phyloP scores from a whole-genome alignment of 2,329 filamentous ascomycete species.

The Diaporthe velutina region DNA sequence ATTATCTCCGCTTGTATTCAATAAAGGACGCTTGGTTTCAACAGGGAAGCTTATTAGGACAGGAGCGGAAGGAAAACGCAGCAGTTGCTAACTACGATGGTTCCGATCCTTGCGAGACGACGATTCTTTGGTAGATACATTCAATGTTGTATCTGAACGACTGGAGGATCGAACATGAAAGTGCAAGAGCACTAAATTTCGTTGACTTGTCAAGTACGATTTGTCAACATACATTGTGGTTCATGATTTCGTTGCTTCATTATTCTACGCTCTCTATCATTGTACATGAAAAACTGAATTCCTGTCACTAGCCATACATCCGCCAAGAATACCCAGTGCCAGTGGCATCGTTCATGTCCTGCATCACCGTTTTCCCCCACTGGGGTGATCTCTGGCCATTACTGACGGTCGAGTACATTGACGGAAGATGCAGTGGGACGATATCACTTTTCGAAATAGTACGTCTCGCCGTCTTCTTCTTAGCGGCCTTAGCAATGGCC shows the following conservation, averaged over 20 bases:
- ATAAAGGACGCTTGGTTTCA: not conserved
- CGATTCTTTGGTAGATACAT: not conserved
- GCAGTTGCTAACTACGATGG: not conserved
- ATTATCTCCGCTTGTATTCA: too few species aligned
- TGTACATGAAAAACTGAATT: not conserved
- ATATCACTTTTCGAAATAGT: constrained; percentile 14
- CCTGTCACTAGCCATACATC: not conserved
- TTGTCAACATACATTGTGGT: not conserved
- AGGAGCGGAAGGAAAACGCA: not conserved
- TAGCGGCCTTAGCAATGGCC: constrained; percentile 37
- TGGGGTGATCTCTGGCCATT: constrained; percentile 36
- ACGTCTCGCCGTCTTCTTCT: not conserved
- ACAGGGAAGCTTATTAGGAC: not conserved
- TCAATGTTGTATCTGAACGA: not conserved
- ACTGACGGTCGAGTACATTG: constrained; percentile 38
- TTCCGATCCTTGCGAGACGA: not conserved
- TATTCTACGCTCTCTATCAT: not conserved
- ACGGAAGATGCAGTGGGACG: constrained; percentile 39
- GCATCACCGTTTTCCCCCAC: constrained; percentile 41
- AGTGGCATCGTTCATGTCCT: constrained; percentile 38
- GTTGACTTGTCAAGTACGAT: not conserved
- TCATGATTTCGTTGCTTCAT: not conserved
- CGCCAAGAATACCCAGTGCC: not conserved
- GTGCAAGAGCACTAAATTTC: not conserved
- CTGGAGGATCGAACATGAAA: not conserved